phyloP scores from a whole-genome alignment of 2,329 filamentous ascomycete genomes.

The Penicillium sp. region DNA sequence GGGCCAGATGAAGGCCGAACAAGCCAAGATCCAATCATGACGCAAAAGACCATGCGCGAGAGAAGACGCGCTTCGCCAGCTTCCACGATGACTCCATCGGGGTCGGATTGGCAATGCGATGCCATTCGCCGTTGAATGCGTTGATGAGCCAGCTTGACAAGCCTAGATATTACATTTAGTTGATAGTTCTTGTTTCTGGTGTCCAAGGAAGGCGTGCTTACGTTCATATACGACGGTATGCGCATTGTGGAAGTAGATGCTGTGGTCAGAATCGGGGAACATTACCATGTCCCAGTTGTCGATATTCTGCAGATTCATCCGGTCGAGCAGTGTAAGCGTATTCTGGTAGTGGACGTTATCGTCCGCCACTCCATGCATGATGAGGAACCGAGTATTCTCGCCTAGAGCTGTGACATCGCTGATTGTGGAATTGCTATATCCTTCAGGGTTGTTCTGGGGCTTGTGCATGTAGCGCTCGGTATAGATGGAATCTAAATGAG shows the following conservation, averaged over 20 bases:
- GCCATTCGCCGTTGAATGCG: conserved; percentile 95
- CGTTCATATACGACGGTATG: conserved; percentile 88
- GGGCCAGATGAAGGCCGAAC: no score
- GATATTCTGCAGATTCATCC: conserved; percentile 70
- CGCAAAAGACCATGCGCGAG: not conserved
- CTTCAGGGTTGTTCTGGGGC: conserved; percentile 70
- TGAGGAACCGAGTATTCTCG: conserved; percentile 75
- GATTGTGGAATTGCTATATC: conserved; percentile 72
- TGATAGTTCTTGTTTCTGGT: not conserved
- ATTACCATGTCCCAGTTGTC: conserved; percentile 96
- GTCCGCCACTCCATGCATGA: conserved; percentile 95
- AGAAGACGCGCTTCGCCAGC: conserved; percentile 15
- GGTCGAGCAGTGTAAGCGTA: conserved; percentile 78
- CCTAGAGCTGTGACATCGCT: conserved; percentile 66
- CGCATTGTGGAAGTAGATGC: conserved; percentile 90
- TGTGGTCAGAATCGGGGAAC: conserved; percentile 93
- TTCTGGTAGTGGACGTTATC: conserved; percentile 99
- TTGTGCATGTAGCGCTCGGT: conserved; percentile 82
- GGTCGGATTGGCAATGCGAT: conserved; percentile 51
- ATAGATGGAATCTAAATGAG: conserved; percentile 30
- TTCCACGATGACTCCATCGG: conserved; percentile 37
- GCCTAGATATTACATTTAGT: conserved; percentile 14
- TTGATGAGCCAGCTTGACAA: conserved; percentile 82
- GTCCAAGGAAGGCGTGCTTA: conserved; percentile 43
- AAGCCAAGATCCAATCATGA: not conserved